Evolutionary conservation across 2,329 filamentous ascomycete genomes (phyloP), one percentile per base, ranked within the genome.

Genomic region (Penicillium sp.): DNA sequence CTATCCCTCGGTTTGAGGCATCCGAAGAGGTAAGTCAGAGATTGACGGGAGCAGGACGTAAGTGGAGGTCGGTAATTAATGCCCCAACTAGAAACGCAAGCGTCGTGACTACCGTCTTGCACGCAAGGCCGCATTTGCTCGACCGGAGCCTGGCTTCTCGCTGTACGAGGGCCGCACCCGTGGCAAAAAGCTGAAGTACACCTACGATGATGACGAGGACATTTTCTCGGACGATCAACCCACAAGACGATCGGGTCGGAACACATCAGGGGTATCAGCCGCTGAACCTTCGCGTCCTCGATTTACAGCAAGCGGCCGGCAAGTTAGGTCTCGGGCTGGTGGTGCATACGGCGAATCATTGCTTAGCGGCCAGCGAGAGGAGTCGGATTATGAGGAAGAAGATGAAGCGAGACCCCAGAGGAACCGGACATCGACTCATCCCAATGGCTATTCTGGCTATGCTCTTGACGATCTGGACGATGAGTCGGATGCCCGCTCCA

Each of bases 131-230:
- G 89, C 90, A 59, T 98, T 98, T 77, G 85, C 89, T 65, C 87
- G 92, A 5, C 92, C 92, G 6, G 93, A 96, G 67, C 89, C 90
- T 10, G 92, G 92, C 4, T 96, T 94, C 73, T 97, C 93, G 1
- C 82, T 96, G 58, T 99, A 99, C 74, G 95, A 99, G 79, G 95
- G 95, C 51, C 91, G 95, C 54, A 99, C 96, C 5, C 87, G 95
- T 59, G 95, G 95, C 57, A 98, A 99, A 81, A 90, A 94, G 61
- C 90, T 96, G 78, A 96, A 93, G 76, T 99, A 99, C 72, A 99
- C 92, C 0, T 99, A 91, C 72, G 96, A 92, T 0, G 93, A 97
- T 54, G 91, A 96, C 24, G 91, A 96, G 66, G 89, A 89, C 37
- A 86, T 88, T 16, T 86, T 87, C 49, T 81, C 78, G 53, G 84